Base-by-base conservation (phyloP, 306 rosid genomes). In the Ochetophila trinervis region DNA sequence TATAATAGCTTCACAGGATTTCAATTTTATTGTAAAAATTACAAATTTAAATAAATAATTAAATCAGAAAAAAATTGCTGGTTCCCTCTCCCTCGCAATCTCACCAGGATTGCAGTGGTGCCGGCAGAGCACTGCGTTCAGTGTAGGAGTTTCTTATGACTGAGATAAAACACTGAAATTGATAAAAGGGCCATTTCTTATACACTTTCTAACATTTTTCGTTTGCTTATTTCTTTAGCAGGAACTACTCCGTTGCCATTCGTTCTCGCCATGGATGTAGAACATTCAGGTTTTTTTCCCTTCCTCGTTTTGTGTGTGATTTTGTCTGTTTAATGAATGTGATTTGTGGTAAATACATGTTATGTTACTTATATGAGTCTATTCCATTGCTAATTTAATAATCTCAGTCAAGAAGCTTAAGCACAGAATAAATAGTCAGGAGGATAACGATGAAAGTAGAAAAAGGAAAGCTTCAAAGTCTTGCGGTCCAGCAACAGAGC, bases 401-500 rank as follows among this genome's bases (percentile, higher is more conserved):
- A 40, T 69, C 1, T 20, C 78, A 82, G 90, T 54, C 54, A 78
- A 66, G 62, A 71, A 37, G 23, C 24, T 60, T 53, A 75, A 64
- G 36, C 16, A 16, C 40, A 22, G 55, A 63, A 37, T 48, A 6
- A 58, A 20, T 37, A 57, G 66, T 63, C 78, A 37, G 77, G 76
- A 69, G 32, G 77, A 40, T 45, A 65, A 68, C 55, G 71, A 57
- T 18, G 76, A 67, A 58, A 69, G 59, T 44, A 65, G 67, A 62
- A 62, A 62, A 47, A 71, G 34, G 52, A 80, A 53, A 58, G 64
- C 63, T 30, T 62, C 89, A 9, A 60, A 58, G 65, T 22, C 79
- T 71, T 63, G 3, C 36, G 74, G 73, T 51, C 80, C 65, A 74
- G 95, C 89, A 13, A 84, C 47, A 70, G 85, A 82, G 76, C 95